Evolutionary conservation across 306 rosid species (phyloP).

Genomic region (Malus sieversii): DNA sequence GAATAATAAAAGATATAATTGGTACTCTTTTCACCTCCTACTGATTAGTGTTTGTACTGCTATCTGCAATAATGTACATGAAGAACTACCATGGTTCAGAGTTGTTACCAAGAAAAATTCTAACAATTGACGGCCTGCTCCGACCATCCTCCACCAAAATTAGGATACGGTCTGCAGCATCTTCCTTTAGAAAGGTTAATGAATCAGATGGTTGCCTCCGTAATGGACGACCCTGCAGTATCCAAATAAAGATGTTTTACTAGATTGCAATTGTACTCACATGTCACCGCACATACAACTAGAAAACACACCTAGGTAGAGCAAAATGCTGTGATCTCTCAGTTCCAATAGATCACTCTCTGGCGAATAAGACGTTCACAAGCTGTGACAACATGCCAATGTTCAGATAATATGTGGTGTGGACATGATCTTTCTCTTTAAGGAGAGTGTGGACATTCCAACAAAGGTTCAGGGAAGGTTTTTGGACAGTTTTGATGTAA

Average conservation of each 20-base stretch:
- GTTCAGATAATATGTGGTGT: too few species aligned
- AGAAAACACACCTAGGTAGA: constrained; percentile 8
- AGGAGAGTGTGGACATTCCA: too few species aligned
- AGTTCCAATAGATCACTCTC: too few species aligned
- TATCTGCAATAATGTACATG: background rate
- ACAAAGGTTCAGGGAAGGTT: too few species aligned
- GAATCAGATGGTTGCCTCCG: constrained; percentile 9
- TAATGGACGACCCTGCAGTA: constrained; percentile 39
- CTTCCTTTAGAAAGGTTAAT: too few species aligned
- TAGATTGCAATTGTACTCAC: background rate
- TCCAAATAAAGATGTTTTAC: background rate
- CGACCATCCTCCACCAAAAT: constrained; percentile 73
- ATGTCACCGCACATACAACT: background rate
- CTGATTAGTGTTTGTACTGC: background rate
- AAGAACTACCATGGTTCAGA: constrained; percentile 70
- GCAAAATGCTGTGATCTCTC: too few species aligned
- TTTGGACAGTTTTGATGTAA: too few species aligned
- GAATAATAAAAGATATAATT: too few species aligned
- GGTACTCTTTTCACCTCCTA: background rate
- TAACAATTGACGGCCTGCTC: constrained; percentile 42
- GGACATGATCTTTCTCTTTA: too few species aligned
- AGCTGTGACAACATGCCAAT: constrained; percentile 38
- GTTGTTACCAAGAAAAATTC: constrained; percentile 58
- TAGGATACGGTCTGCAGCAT: too few species aligned
- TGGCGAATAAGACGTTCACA: constrained; percentile 46